Percentiles rank a stretch among this genome's conserved stretches.
Conservation (phyloP, 2,329 filamentous ascomycete genomes). For the Phaeosphaeriaceae sp. region DNA sequence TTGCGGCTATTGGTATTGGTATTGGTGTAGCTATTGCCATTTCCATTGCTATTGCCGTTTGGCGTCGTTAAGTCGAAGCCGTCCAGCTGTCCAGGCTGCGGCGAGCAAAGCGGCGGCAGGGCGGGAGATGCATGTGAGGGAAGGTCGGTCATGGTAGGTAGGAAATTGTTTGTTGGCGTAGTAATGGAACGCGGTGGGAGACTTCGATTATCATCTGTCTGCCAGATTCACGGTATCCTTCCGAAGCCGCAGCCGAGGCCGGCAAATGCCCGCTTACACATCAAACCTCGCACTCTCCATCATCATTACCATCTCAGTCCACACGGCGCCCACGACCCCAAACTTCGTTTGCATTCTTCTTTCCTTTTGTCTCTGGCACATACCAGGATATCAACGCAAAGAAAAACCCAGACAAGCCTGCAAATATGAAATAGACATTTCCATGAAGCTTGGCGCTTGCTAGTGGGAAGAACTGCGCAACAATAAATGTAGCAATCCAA, state of each 20-base stretch:
- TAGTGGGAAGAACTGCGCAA: slow-evolving; percentile 94
- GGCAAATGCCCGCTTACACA: no score
- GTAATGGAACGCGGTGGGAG: not conserved
- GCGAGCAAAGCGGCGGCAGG: slow-evolving; percentile 60
- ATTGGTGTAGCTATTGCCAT: no score
- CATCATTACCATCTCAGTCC: slow-evolving; percentile 22
- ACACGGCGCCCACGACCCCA: slow-evolving; percentile 70
- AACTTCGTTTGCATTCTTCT: slow-evolving; percentile 84
- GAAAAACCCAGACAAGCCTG: slow-evolving; percentile 71
- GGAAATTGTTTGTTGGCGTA: not conserved
- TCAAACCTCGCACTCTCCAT: no score
- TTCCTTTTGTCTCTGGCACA: slow-evolving; percentile 89
- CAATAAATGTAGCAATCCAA: slow-evolving; percentile 88
- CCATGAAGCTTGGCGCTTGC: slow-evolving; percentile 80
- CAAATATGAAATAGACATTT: slow-evolving; percentile 92
- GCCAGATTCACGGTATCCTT: no score
- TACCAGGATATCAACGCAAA: slow-evolving; percentile 73
- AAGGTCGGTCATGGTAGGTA: slow-evolving; percentile 56
- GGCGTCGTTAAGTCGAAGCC: no score
- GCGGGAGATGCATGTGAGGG: slow-evolving; percentile 62
- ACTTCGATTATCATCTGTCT: no score
- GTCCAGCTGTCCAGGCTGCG: slow-evolving; percentile 59
- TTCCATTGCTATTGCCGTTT: no score
- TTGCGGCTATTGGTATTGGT: slow-evolving; percentile 20
- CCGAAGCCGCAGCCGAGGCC: no score